A percentile compares a stretch with the other conserved stretches of the same genome.
Conservation (phyloP, 768 basidiomycete species). For the Hirschioporus abietinus region DNA sequence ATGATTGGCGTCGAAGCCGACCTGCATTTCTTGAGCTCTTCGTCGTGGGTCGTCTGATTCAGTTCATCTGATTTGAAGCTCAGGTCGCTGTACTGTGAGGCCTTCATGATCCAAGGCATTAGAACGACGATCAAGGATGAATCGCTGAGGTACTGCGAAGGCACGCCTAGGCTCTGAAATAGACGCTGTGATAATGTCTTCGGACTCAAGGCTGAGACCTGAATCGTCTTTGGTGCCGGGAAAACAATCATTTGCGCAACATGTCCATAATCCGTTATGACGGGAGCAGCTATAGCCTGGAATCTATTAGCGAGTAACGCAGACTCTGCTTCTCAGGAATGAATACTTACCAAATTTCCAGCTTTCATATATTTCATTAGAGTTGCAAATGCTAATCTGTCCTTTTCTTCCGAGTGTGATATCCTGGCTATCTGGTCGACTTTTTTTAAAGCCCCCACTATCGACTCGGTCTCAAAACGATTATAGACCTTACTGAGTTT, state of each 20-base stretch:
- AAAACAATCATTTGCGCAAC: conserved; percentile 57
- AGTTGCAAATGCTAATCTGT: conserved; percentile 34
- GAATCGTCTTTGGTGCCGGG: conserved; percentile 22
- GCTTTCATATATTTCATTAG: conserved; percentile 42
- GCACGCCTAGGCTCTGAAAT: conserved; percentile 36
- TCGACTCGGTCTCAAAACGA: conserved; percentile 36
- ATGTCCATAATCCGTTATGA: conserved; percentile 40
- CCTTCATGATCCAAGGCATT: conserved; percentile 40
- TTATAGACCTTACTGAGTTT: conserved; percentile 44
- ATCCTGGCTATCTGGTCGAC: conserved; percentile 51
- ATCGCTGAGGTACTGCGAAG: conserved; percentile 26
- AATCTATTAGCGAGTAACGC: conserved; percentile 7
- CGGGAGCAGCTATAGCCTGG: conserved; percentile 46
- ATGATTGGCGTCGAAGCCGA: not conserved
- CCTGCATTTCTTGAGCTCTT: not conserved
- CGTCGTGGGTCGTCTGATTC: not conserved
- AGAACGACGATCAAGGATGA: conserved; percentile 37
- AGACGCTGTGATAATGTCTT: conserved; percentile 23
- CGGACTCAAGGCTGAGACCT: not conserved
- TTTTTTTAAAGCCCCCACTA: conserved; percentile 45
- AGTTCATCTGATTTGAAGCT: conserved; percentile 3
- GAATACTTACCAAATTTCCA: conserved; percentile 39
- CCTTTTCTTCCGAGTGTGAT: conserved; percentile 32
- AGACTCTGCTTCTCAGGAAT: not conserved
- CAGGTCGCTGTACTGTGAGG: conserved; percentile 22